phyloP scores from a whole-genome alignment of 2,329 filamentous ascomycete genomes.

The Venturia carpophila region DNA sequence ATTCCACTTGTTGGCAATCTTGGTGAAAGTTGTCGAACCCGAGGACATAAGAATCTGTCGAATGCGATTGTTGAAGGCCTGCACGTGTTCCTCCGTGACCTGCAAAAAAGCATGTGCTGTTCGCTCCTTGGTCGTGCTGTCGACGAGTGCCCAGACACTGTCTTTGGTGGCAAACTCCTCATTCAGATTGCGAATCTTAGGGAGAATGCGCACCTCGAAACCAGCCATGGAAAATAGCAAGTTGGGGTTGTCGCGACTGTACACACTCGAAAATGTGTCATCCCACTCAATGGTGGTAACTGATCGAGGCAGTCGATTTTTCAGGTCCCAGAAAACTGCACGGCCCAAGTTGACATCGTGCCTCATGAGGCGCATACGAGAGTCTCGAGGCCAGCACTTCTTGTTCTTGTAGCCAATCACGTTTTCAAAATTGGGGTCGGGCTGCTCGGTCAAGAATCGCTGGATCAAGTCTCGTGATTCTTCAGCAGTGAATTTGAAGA shows the following conservation, averaged over 20 bases:
- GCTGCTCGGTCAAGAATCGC: slow-evolving; percentile 94
- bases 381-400: slow-evolving; percentile 98
- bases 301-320: slow-evolving; percentile 89
- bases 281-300: slow-evolving; percentile 99
- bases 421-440: slow-evolving; percentile 98
- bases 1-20: slow-evolving; percentile 99
- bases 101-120: slow-evolving; percentile 97
- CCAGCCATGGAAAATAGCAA: slow-evolving; percentile 96
- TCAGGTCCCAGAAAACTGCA: slow-evolving; percentile 97
- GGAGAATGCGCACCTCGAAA: slow-evolving; percentile 92
- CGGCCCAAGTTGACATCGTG: slow-evolving; percentile 97
- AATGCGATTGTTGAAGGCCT: slow-evolving; percentile 98
- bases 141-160: slow-evolving; percentile 94
- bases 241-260: slow-evolving; percentile 96
- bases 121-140: slow-evolving; percentile 93
- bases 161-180: slow-evolving; percentile 97
- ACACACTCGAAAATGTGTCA: slow-evolving; percentile 95
- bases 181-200: slow-evolving; percentile 89
- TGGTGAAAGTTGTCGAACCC: slow-evolving; percentile 97
- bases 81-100: slow-evolving; percentile 94
- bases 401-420: slow-evolving; percentile 99
- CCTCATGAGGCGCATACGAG: slow-evolving; percentile 94
- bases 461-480: slow-evolving; percentile 95
- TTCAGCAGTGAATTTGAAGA: slow-evolving; percentile 86
- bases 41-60: slow-evolving; percentile 98